Evolutionary conservation across 352 stramenopile species (phyloP).

Genomic region (Phytophthora pluvialis): DNA sequence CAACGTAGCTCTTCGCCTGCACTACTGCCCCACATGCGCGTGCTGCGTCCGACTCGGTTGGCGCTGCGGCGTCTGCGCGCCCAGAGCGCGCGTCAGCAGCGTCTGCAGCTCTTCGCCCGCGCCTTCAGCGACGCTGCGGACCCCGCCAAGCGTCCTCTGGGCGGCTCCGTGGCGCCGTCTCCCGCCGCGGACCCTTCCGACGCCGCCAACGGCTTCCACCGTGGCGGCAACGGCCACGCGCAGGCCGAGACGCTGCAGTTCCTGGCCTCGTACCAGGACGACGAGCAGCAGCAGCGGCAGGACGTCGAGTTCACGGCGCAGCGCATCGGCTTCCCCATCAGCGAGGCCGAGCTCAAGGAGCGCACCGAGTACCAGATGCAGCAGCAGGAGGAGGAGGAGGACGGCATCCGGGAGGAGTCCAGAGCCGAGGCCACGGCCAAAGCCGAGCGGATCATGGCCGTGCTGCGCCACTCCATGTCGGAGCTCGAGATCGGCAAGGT

Average conservation of each 20-base stretch:
- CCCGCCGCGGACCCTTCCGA: constrained; percentile 3
- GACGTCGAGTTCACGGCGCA: constrained; percentile 77
- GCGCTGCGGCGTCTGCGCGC: constrained; percentile 45
- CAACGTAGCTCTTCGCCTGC: constrained; percentile 35
- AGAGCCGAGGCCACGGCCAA: constrained; percentile 68
- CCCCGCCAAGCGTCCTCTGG: constrained; percentile 25
- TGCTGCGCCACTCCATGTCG: constrained; percentile 85
- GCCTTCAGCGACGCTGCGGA: constrained; percentile 54
- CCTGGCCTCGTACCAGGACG: constrained; percentile 35
- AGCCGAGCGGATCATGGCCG: constrained; percentile 78
- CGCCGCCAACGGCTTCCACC: constrained; percentile 27
- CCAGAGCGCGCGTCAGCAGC: constrained; percentile 22
- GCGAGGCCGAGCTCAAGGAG: constrained; percentile 47
- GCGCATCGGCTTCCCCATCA: constrained; percentile 76
- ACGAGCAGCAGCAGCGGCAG: constrained; percentile 35
- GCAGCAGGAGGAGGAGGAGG: constrained; percentile 40
- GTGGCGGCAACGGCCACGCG: constrained; percentile 11
- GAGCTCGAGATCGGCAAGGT: constrained; percentile 85
- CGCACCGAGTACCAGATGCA: constrained; percentile 30
- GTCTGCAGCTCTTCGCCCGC: constrained; percentile 42
- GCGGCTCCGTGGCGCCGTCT: background rate
- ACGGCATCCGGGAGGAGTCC: constrained; percentile 76
- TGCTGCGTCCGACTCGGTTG: constrained; percentile 49
- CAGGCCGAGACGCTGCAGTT: constrained; percentile 27
- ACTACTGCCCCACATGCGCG: constrained; percentile 26